A percentile compares a stretch with the other conserved stretches of the same genome.
Conservation (phyloP, 176 grass and related monocot species). For the Elaeis guineensis region DNA sequence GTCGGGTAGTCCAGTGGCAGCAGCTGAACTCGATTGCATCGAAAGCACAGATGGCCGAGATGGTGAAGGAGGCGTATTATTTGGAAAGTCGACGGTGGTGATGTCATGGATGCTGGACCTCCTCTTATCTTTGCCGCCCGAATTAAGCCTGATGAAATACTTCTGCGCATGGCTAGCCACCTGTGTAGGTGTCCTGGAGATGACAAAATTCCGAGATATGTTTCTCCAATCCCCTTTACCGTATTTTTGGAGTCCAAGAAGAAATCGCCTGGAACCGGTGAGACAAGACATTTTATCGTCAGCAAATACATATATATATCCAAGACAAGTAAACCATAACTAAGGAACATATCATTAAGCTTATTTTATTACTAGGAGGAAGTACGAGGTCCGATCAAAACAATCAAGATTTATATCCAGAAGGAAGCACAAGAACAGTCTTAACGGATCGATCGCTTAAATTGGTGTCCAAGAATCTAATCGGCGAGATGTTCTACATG, state of each 20-base stretch:
- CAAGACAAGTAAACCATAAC: no score
- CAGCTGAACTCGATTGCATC: background rate
- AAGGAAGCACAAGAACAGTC: no score
- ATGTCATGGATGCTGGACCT: slow-evolving; percentile 32
- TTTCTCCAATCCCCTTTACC: slow-evolving; percentile 27
- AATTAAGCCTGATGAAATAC: slow-evolving; percentile 26
- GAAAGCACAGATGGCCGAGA: background rate
- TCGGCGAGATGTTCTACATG: no score
- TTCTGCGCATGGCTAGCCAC: slow-evolving; percentile 29
- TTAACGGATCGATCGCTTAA: no score
- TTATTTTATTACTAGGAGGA: no score
- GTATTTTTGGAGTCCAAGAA: slow-evolving; percentile 15
- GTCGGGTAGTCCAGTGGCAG: background rate
- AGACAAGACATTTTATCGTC: background rate
- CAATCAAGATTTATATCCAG: no score
- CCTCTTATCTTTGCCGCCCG: slow-evolving; percentile 20
- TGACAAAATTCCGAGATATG: slow-evolving; percentile 15
- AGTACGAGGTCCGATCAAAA: no score
- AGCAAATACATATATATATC: no score
- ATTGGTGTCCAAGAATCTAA: no score
- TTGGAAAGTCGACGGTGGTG: slow-evolving; percentile 10
- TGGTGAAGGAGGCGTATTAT: slow-evolving; percentile 11
- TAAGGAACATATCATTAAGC: no score
- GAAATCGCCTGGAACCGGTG: slow-evolving; percentile 6
- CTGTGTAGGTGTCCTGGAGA: slow-evolving; percentile 16